phyloP scores from a whole-genome alignment of 208 protist species.

The Entamoeba nuttalli region DNA sequence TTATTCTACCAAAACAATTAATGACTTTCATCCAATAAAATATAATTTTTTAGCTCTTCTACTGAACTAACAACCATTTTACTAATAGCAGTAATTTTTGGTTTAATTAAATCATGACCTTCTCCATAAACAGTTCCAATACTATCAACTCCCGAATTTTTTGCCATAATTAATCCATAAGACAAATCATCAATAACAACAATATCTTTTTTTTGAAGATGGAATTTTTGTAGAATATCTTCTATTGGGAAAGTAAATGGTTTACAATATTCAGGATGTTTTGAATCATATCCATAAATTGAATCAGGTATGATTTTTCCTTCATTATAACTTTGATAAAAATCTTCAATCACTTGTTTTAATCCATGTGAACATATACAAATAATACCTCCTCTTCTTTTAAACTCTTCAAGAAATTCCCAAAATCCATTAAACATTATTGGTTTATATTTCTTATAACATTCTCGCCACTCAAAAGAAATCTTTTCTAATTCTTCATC shows the following conservation, averaged over 20 bases:
- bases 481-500: not conserved
- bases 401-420: not conserved
- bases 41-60: not conserved
- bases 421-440: not conserved
- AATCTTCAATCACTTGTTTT: not conserved
- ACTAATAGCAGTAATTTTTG: not conserved
- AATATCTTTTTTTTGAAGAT: not conserved
- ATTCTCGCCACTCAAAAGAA: not conserved
- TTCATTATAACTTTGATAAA: not conserved
- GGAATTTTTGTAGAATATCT: not conserved
- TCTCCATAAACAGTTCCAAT: not conserved
- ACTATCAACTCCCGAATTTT: not conserved
- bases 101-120: not conserved
- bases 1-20: too few relatives aligned
- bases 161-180: not conserved
- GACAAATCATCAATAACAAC: not conserved
- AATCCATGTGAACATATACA: not conserved
- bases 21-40: too few relatives aligned
- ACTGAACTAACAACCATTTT: not conserved
- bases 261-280: not conserved
- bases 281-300: not conserved
- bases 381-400: not conserved
- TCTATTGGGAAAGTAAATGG: not conserved
- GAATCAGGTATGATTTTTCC: not conserved
- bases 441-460: not conserved